Base-by-base conservation (phyloP, 2,329 filamentous ascomycete species). In the Penicillium sp. region DNA sequence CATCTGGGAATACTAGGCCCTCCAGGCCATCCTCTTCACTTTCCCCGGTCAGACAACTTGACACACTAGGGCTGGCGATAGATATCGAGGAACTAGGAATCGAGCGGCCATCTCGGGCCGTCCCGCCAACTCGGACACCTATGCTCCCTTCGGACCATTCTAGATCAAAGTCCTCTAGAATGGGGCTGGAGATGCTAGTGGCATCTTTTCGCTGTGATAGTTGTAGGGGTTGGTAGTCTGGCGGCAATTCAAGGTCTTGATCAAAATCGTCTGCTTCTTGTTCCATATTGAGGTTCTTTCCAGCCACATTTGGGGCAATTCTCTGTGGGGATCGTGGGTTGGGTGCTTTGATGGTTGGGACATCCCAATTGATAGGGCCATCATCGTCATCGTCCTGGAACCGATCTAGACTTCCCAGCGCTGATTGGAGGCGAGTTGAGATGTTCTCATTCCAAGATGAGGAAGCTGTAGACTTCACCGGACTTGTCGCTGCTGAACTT, bases 121-220 rank as follows among this genome's bases (percentile, higher is more conserved):
- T 96, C 43, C 93, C 93, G 37, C 89, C 92, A 75, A 92, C 93
- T 54, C 93, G 85, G 43, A 93, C 96, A 37, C 93, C 92, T 56
- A 97, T 81, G 71, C 92, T 97, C 53, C 92, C 92, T 75, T 97
- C 94, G 50, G 89, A 90, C 89, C 93, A 96, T 69, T 97, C 87
- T 57, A 78, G 58, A 63, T 89, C 92, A 64, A 96, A 86, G 58
- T 96, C 92, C 50, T 96, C 90, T 56, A 79, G 73, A 49, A 78
- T 76, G 59, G 81, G 82, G 14, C 81, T 80, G 4, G 87, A 84
- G 3, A 85, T 86, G 66, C 83, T 85, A 20, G 86, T 83, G 33
- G 85, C 83, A 33, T 89, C 84, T 66, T 75, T 77, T 40, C 81
- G 84, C 7, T 74, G 69, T 35, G 85, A 85, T 31, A 92, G 79